These are phyloP conservation scores for Aspergillus proliferans DNA, from an alignment of 2,329 filamentous ascomycete genomes.

Conservation along the genomic window DNA sequence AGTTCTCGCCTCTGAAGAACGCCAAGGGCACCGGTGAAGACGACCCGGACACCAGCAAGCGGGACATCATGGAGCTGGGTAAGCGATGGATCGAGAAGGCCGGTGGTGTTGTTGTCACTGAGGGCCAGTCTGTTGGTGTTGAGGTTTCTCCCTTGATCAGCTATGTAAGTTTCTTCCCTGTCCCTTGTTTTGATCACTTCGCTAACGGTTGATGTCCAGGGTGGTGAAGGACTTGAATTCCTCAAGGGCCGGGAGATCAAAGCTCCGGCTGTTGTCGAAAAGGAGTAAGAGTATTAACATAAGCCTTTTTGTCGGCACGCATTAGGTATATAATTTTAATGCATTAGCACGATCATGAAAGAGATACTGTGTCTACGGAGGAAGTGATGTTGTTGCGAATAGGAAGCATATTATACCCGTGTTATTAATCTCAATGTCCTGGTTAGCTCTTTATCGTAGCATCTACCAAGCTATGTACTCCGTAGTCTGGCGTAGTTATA, in stretches of 20 bases:
- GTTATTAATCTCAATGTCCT: background rate
- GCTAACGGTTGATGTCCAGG: constrained; percentile 31
- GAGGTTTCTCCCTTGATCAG: constrained; percentile 91
- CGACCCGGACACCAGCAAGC: constrained; percentile 86
- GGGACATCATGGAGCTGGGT: constrained; percentile 84
- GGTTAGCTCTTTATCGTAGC: background rate
- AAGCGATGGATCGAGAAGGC: constrained; percentile 76
- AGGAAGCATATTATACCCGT: too few species aligned
- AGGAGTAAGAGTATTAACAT: constrained; percentile 34
- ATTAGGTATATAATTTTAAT: background rate
- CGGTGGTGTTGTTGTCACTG: constrained; percentile 66
- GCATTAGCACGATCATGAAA: background rate
- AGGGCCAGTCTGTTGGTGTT: constrained; percentile 57
- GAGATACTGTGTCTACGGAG: too few species aligned
- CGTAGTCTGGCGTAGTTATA: background rate
- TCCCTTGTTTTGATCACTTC: background rate
- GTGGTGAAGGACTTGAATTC: constrained; percentile 58
- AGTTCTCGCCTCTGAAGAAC: constrained; percentile 98
- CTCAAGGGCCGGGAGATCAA: constrained; percentile 55
- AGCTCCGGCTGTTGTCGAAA: constrained; percentile 59
- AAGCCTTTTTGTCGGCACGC: too few species aligned
- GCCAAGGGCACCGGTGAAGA: constrained; percentile 78
- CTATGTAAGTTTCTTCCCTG: constrained; percentile 64
- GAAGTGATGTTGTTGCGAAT: too few species aligned
- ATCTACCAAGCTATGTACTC: background rate